Evolutionary conservation across 495 filamentous ascomycete genomes (phyloP).

Genomic region (Hypomontagnella monticulosa): DNA sequence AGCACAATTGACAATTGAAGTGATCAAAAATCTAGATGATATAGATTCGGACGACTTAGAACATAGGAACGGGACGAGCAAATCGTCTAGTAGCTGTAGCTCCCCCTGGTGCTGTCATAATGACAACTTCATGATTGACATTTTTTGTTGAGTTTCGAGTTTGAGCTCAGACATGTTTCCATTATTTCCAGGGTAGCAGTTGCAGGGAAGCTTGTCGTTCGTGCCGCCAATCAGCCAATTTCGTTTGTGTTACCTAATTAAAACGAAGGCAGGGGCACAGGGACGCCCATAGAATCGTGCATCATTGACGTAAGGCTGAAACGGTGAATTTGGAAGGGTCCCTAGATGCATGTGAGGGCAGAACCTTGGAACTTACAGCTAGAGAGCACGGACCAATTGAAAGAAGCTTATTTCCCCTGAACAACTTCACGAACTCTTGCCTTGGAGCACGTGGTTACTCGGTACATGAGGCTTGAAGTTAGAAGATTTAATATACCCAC

Average conservation of each 20-base stretch:
- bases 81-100: not conserved
- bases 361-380: no score
- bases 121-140: slow-evolving; percentile 28
- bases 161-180: slow-evolving; percentile 19
- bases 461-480: no score
- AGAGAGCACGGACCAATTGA: not conserved
- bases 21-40: not conserved
- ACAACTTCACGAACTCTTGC: no score
- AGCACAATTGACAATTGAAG: slow-evolving; percentile 17
- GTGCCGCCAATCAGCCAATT: no score
- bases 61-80: not conserved
- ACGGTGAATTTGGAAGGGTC: slow-evolving; percentile 6
- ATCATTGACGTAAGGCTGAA: slow-evolving; percentile 37
- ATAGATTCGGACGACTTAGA: not conserved
- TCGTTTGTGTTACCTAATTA: no score
- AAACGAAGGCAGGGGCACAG: not conserved
- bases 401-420: slow-evolving; percentile 1
- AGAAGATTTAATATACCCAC: no score
- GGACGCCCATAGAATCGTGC: not conserved
- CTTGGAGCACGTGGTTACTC: no score
- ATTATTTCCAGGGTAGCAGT: slow-evolving; percentile 1
- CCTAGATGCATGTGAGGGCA: not conserved
- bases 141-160: slow-evolving; percentile 34
- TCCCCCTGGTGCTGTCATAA: slow-evolving; percentile 23
- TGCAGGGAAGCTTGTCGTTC: not conserved